Percentiles rank a stretch among this genome's conserved stretches.
Evolutionary conservation across 345 rosid genomes (phyloP).

Genomic region (Euphorbia peplus): DNA sequence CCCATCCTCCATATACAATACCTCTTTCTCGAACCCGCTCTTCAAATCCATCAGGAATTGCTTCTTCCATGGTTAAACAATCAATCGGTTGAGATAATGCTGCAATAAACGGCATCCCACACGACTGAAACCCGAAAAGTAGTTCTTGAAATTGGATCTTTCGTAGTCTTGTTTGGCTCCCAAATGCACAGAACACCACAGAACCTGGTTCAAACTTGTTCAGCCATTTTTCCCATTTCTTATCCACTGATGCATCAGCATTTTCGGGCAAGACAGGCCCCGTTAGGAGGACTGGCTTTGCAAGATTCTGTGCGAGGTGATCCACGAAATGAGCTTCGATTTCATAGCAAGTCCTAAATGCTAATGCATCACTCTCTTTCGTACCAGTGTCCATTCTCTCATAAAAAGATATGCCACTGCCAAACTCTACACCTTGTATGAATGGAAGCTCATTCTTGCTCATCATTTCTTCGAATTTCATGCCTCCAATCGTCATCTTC

Average conservation of each 20-base stretch:
- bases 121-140: constrained; percentile 7
- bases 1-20: constrained; percentile 15
- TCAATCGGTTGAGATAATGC: neutral
- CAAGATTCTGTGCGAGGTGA: neutral
- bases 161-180: constrained; percentile 4
- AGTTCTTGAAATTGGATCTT: constrained; percentile 6
- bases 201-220: constrained; percentile 4
- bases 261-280: constrained; percentile 10
- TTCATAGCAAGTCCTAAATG: constrained; percentile 5
- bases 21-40: constrained; percentile 19
- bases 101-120: constrained; percentile 2
- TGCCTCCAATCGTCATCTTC: too few relatives aligned
- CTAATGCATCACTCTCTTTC: constrained; percentile 1
- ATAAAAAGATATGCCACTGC: neutral
- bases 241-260: neutral
- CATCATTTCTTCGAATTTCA: neutral
- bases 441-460: neutral
- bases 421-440: neutral
- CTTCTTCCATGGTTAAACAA: constrained; percentile 3
- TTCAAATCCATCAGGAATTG: constrained; percentile 36
- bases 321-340: constrained; percentile 8
- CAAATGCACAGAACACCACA: constrained; percentile 17
- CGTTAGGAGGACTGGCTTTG: constrained; percentile 11
- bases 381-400: neutral
- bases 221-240: constrained; percentile 13